Conservation (phyloP, 177 flowering plant genomes). For the Vitis hybrid region DNA sequence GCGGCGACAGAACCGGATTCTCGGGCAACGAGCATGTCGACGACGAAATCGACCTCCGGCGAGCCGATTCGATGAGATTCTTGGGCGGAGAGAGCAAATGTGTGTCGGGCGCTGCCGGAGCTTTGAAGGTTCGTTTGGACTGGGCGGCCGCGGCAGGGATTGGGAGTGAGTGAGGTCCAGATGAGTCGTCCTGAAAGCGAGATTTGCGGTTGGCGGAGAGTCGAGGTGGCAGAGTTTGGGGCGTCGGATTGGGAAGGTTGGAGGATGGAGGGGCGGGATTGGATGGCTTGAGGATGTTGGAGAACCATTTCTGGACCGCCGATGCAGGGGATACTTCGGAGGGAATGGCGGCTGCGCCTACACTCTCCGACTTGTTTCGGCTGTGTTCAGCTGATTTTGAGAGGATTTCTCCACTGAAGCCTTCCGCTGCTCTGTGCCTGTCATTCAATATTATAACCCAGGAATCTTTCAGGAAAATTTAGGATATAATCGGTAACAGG, state of each 20-base stretch:
- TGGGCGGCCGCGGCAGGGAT: slow-evolving; percentile 26
- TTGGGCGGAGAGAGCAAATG: slow-evolving; percentile 58
- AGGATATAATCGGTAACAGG: no score
- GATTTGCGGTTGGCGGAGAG: slow-evolving; percentile 34
- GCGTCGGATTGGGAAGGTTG: slow-evolving; percentile 9
- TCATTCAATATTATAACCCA: not conserved
- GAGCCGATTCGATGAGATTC: slow-evolving; percentile 40
- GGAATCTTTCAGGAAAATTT: no score
- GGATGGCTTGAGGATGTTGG: slow-evolving; percentile 48
- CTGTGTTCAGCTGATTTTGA: slow-evolving; percentile 49
- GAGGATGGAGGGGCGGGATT: slow-evolving; percentile 12
- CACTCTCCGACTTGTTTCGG: slow-evolving; percentile 38
- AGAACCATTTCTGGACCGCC: slow-evolving; percentile 56
- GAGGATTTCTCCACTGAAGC: slow-evolving; percentile 60
- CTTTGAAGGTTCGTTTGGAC: slow-evolving; percentile 26
- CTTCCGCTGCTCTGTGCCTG: slow-evolving; percentile 50
- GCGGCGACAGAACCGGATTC: slow-evolving; percentile 34
- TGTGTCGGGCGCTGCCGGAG: slow-evolving; percentile 12
- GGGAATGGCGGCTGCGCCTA: slow-evolving; percentile 8
- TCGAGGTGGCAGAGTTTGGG: slow-evolving; percentile 31
- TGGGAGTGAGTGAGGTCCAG: slow-evolving; percentile 24
- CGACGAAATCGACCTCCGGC: slow-evolving; percentile 43
- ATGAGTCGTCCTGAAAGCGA: slow-evolving; percentile 41
- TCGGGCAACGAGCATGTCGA: slow-evolving; percentile 28
- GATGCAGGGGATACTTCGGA: slow-evolving; percentile 32